Percentiles rank a stretch among this genome's conserved stretches.
phyloP scores from a whole-genome alignment of 2,329 filamentous ascomycete species.

The Beauveria sp. region DNA sequence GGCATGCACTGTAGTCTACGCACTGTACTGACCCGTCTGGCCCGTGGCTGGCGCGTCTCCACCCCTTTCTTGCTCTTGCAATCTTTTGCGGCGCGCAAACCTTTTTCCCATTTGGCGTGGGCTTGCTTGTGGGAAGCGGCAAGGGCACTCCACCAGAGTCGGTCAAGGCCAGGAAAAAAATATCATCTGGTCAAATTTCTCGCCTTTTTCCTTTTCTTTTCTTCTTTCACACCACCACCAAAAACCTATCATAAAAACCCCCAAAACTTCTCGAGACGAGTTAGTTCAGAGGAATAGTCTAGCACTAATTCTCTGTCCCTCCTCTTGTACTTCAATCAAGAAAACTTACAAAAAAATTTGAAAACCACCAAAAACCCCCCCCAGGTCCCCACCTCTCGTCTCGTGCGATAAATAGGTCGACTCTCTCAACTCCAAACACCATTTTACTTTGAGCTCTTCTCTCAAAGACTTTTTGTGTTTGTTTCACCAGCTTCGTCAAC shows the following conservation, averaged over 20 bases:
- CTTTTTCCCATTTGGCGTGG: constrained; percentile 4
- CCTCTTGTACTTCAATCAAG: constrained; percentile 42
- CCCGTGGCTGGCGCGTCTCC: neutral
- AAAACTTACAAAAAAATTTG: constrained; percentile 54
- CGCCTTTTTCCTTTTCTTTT: constrained; percentile 25
- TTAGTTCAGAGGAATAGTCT: constrained; percentile 50
- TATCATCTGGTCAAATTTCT: constrained; percentile 30
- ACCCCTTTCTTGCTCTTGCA: constrained; percentile 13
- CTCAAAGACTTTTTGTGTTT: constrained; percentile 24
- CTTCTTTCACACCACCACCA: constrained; percentile 38
- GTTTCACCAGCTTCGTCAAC: constrained; percentile 21
- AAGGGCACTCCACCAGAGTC: constrained; percentile 15
- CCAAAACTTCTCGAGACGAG: constrained; percentile 35
- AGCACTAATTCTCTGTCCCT: constrained; percentile 55
- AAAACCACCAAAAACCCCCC: constrained; percentile 52
- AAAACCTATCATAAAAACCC: constrained; percentile 39
- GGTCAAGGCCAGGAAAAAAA: constrained; percentile 25
- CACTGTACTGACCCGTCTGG: neutral
- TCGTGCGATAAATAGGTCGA: constrained; percentile 9
- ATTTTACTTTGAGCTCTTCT: constrained; percentile 18
- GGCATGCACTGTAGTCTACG: neutral
- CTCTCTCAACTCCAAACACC: constrained; percentile 12
- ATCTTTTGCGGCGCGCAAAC: neutral
- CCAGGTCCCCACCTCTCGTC: constrained; percentile 31
- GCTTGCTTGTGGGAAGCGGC: constrained; percentile 8